These are phyloP conservation scores for Pythium aquatile DNA, from an alignment of 352 stramenopile species.

Conservation along the genomic window DNA sequence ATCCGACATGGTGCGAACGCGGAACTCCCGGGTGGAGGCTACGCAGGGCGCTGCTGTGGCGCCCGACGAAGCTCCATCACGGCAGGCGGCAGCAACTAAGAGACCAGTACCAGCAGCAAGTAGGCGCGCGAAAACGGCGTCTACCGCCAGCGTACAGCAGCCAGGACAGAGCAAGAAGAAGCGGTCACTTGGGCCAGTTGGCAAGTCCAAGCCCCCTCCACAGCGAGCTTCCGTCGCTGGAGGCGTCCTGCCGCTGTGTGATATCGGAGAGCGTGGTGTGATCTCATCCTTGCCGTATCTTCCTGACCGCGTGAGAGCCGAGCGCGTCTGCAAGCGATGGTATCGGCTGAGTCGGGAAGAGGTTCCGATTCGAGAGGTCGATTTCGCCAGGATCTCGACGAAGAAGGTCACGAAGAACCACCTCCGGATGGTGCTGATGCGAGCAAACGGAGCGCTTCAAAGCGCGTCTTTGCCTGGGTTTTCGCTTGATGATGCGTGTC, in stretches of 20 bases:
- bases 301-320: slow-evolving; percentile 47
- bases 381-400: slow-evolving; percentile 40
- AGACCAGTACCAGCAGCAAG: neutral
- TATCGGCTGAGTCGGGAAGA: slow-evolving; percentile 36
- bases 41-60: too few relatives aligned
- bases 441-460: slow-evolving; percentile 32
- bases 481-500: slow-evolving; percentile 39
- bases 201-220: neutral
- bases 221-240: neutral
- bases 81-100: neutral
- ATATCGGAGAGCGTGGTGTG: slow-evolving; percentile 43
- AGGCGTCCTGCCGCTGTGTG: slow-evolving; percentile 27
- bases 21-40: neutral
- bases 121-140: neutral
- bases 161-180: neutral
- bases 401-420: slow-evolving; percentile 34
- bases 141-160: neutral
- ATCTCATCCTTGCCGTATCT: slow-evolving; percentile 52
- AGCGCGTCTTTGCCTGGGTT: slow-evolving; percentile 45
- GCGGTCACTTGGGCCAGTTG: neutral
- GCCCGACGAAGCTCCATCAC: neutral
- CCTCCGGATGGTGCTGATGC: slow-evolving; percentile 39
- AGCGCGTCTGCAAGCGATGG: slow-evolving; percentile 62
- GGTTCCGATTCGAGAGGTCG: slow-evolving; percentile 42
- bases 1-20: neutral